Base-by-base conservation (phyloP, 164 flowering plant genomes). In the Cinnamomum chago region DNA sequence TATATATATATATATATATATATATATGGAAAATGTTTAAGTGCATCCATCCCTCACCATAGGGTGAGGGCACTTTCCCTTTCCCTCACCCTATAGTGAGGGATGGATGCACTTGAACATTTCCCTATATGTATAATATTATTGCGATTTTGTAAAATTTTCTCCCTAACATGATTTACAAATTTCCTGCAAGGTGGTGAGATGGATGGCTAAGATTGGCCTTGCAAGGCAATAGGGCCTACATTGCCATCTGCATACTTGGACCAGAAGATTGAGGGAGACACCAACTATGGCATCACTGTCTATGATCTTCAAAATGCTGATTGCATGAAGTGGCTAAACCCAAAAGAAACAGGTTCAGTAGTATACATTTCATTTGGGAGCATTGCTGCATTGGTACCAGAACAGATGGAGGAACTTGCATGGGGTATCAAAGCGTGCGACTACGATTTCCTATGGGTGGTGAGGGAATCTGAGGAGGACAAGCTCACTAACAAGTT, bases 331-430 rank as follows among this genome's bases (percentile, higher is more conserved):
- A 66, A 73, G 2, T 85, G 88, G 90, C 77, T 87, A 1, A 66
- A 80, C 40, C 13, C 66, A 0, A 85, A 73, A 77, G 75, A 35
- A 52, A 17, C 55, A 1, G 67, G 68, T 10, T 87, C 87, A 0
- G 88, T 85, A 0, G 79, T 84, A 14, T 87, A 87, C 23, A 75
- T 80, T 0, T 83, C 90, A 0, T 83, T 83, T 66, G 86, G 91
- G 52, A 82, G 83, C 79, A 3, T 78, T 73, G 86, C 83, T 0
- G 33, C 22, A 11, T 22, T 83, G 35, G 68, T 55, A 3, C 68
- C 60, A 9, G 75, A 82, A 66, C 85, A 82, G 62, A 83, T 83
- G 84, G 76, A 74, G n/a, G n/a, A n/a, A n/a, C n/a, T n/a, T n/a
- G n/a, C 85, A 51, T 68, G 77, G 65, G 72, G 67, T 3, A 20